Conservation (phyloP, 208 protist genomes). For the Blechomonas ayalai region DNA sequence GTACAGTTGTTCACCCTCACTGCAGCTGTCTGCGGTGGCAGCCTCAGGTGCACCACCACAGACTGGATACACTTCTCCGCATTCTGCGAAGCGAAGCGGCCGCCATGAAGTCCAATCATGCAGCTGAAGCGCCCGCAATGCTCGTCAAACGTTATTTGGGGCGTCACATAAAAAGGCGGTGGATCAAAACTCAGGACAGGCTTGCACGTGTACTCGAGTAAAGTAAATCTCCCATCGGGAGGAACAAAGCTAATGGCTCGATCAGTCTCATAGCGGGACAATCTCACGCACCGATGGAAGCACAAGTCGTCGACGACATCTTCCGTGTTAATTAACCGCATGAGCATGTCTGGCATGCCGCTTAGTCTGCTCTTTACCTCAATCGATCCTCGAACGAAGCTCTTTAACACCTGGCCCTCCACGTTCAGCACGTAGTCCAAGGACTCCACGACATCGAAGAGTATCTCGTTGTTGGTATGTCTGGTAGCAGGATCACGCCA, state of each 20-base stretch:
- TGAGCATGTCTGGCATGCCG: constrained; percentile 84
- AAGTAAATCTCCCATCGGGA: constrained; percentile 85
- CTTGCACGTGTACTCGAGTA: constrained; percentile 79
- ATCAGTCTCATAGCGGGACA: constrained; percentile 63
- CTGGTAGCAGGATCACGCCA: constrained; percentile 74
- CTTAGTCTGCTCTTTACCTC: constrained; percentile 80
- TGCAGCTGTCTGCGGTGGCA: constrained; percentile 44
- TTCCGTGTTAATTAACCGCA: constrained; percentile 59
- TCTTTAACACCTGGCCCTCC: constrained; percentile 54
- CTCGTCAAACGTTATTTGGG: constrained; percentile 73
- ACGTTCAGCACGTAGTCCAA: constrained; percentile 79
- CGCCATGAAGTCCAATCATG: constrained; percentile 67
- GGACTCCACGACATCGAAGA: constrained; percentile 89
- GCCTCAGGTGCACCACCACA: constrained; percentile 56
- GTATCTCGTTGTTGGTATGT: constrained; percentile 85
- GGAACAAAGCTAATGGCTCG: constrained; percentile 80
- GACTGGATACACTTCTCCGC: constrained; percentile 52
- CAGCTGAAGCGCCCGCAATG: constrained; percentile 77
- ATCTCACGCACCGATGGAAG: constrained; percentile 86
- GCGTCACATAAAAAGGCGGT: constrained; percentile 84
- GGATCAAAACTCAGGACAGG: constrained; percentile 17
- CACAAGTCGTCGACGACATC: constrained; percentile 68
- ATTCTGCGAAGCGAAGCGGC: constrained; percentile 11
- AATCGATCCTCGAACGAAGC: constrained; percentile 60
- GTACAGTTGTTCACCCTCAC: constrained; percentile 61